phyloP scores from a whole-genome alignment of 2,329 filamentous ascomycete species.

The Aspergillus texensis region DNA sequence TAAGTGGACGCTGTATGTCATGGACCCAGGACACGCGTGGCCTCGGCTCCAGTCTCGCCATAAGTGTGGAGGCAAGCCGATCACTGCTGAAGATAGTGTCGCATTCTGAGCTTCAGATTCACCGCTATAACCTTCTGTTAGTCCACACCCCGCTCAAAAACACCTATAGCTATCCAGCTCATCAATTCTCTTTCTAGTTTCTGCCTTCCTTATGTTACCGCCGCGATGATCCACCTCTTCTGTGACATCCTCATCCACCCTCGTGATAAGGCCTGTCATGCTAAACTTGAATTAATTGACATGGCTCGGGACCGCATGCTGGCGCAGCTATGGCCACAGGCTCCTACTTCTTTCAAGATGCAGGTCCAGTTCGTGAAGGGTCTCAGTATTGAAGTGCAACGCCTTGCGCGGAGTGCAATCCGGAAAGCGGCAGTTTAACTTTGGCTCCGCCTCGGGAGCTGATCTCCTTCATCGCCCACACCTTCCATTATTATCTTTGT shows the following conservation, averaged over 20 bases:
- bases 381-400: slow-evolving; percentile 12
- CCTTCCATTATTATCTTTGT: too few species aligned
- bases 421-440: not conserved
- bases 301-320: not conserved
- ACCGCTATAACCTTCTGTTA: slow-evolving; percentile 2
- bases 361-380: slow-evolving; percentile 12
- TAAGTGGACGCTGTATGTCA: slow-evolving; percentile 12
- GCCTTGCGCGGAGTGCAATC: slow-evolving; percentile 11
- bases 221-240: slow-evolving; percentile 12
- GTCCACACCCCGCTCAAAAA: not conserved
- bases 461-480: too few species aligned
- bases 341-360: not conserved
- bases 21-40: slow-evolving; percentile 13
- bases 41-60: slow-evolving; percentile 12
- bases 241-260: slow-evolving; percentile 16
- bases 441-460: too few species aligned
- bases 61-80: slow-evolving; percentile 15
- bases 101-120: not conserved
- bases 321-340: slow-evolving; percentile 4
- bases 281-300: slow-evolving; percentile 8
- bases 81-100: slow-evolving; percentile 11
- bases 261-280: not conserved
- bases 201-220: slow-evolving; percentile 12
- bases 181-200: slow-evolving; percentile 2
- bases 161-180: too few species aligned